Conservation (phyloP, 1,284 basidiomycete genomes). For the Bjerkandera adusta region DNA sequence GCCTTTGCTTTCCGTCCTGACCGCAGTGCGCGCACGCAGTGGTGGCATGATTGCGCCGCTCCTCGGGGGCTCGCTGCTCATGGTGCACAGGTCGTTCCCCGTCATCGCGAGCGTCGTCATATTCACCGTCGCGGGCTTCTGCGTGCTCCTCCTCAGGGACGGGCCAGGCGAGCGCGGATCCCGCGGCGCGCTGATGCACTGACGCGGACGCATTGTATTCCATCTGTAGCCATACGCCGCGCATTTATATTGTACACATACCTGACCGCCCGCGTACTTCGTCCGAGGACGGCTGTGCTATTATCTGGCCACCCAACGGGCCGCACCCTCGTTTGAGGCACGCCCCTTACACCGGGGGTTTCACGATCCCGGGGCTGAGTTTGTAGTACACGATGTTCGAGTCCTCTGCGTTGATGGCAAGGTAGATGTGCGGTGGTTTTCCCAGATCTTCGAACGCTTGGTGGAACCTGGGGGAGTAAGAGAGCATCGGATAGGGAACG, state of each 20-base stretch:
- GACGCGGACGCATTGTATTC: slow-evolving; percentile 11
- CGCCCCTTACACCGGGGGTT: slow-evolving; percentile 52
- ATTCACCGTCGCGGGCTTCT: slow-evolving; percentile 68
- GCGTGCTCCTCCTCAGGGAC: slow-evolving; percentile 59
- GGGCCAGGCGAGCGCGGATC: slow-evolving; percentile 25
- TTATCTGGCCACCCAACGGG: neutral
- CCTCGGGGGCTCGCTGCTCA: slow-evolving; percentile 78
- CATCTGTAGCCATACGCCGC: neutral
- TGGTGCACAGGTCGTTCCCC: slow-evolving; percentile 71
- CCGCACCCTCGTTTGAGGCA: neutral
- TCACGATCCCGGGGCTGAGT: slow-evolving; percentile 70
- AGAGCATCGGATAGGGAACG: too few species aligned
- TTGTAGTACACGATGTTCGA: slow-evolving; percentile 83
- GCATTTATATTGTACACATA: neutral
- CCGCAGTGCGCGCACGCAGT: slow-evolving; percentile 41
- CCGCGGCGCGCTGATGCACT: slow-evolving; percentile 25
- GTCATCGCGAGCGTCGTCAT: slow-evolving; percentile 76
- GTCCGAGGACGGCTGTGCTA: neutral
- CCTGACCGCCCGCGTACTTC: too few species aligned
- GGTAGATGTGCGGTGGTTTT: slow-evolving; percentile 51
- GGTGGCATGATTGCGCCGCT: slow-evolving; percentile 92
- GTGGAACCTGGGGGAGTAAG: slow-evolving; percentile 43
- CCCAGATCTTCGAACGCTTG: slow-evolving; percentile 51
- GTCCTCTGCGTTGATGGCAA: slow-evolving; percentile 73
- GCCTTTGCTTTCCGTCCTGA: neutral